phyloP scores from a whole-genome alignment of 768 basidiomycete genomes.

The Suillus subaureus region DNA sequence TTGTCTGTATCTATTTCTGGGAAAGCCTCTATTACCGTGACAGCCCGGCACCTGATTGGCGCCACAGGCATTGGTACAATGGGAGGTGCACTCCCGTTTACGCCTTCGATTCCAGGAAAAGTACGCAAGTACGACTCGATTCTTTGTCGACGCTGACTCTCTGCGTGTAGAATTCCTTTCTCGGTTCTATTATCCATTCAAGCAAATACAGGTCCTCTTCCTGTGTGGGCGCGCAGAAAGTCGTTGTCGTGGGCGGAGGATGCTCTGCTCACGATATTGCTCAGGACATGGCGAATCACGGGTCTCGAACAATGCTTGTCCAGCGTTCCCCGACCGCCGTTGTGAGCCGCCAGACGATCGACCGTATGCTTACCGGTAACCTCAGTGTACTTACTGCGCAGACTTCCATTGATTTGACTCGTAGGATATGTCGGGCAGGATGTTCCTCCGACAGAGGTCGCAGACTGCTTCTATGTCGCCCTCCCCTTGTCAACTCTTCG shows the following conservation, averaged over 20 bases:
- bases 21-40: neutral
- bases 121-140: neutral
- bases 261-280: constrained; percentile 18
- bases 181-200: constrained; percentile 7
- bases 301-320: constrained; percentile 7
- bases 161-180: constrained; percentile 5
- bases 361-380: constrained; percentile 9
- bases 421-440: constrained; percentile 13
- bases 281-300: constrained; percentile 13
- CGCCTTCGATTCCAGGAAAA: constrained; percentile 2
- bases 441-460: constrained; percentile 12
- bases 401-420: neutral
- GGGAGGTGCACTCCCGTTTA: constrained; percentile 3
- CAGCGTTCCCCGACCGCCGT: constrained; percentile 16
- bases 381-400: neutral
- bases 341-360: constrained; percentile 12
- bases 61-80: constrained; percentile 9
- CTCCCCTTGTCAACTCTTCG: constrained; percentile 10
- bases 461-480: constrained; percentile 15
- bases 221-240: neutral
- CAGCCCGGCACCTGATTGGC: constrained; percentile 8
- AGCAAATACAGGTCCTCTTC: constrained; percentile 2
- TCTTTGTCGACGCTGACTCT: neutral
- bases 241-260: constrained; percentile 14
- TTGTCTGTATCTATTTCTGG: neutral